Evolutionary conservation across 805 yeast genomes (phyloP).

Genomic region (Cyberlindnera sargentensis): DNA sequence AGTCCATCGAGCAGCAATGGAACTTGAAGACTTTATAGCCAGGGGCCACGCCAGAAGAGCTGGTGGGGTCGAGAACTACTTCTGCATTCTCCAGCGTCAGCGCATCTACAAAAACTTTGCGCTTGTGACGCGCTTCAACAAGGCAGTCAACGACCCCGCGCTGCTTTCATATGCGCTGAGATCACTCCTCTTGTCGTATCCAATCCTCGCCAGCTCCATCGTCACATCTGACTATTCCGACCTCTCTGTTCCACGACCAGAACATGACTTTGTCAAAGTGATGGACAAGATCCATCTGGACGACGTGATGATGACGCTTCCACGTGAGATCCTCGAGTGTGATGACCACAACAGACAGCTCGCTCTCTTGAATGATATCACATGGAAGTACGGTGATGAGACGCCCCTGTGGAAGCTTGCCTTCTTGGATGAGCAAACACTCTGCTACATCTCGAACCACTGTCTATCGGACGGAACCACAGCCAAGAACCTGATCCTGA

Average conservation of each 20-base stretch:
- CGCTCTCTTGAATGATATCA: constrained; percentile 7
- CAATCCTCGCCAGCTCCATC: constrained; percentile 12
- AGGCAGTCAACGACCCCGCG: constrained; percentile 1
- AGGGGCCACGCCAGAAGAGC: constrained; percentile 19
- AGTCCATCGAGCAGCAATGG: background rate
- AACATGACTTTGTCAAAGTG: constrained; percentile 16
- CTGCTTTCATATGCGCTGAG: constrained; percentile 8
- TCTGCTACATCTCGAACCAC: constrained; percentile 17
- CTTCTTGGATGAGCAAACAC: constrained; percentile 11
- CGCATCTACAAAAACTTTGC: constrained; percentile 16
- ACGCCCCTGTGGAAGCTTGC: constrained; percentile 14
- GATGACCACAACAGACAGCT: constrained; percentile 3
- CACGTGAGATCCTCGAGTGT: constrained; percentile 1
- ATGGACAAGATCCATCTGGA: constrained; percentile 9
- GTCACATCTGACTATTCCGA: constrained; percentile 16
- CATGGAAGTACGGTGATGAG: constrained; percentile 12
- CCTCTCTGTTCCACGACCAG: constrained; percentile 7
- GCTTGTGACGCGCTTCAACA: constrained; percentile 10
- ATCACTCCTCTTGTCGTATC: constrained; percentile 11
- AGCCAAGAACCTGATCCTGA: constrained; percentile 11
- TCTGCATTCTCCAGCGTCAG: constrained; percentile 13
- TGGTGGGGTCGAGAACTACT: constrained; percentile 20
- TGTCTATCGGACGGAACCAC: constrained; percentile 17
- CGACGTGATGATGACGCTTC: constrained; percentile 10
- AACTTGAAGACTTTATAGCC: background rate